Base-by-base conservation (phyloP, 495 filamentous ascomycete genomes). In the Annulohypoxylon nitens region DNA sequence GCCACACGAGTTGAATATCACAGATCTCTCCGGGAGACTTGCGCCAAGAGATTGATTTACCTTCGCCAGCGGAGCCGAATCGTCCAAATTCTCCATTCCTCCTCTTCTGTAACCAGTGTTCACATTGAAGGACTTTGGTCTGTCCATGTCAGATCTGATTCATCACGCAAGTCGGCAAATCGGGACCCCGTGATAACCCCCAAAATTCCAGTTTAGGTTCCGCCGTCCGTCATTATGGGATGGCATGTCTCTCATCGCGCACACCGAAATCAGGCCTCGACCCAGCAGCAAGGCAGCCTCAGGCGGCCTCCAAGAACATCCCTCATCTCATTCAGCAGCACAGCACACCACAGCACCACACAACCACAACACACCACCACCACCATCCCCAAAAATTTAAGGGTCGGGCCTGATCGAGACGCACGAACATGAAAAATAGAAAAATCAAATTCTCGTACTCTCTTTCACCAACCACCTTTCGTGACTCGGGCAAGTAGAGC, bases 221-320 rank as follows among this genome's bases (percentile, higher is more conserved):
- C 30, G 30, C 33, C n/a, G 30, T 39, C 36, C 14, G 25, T 25
- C 53, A 23, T 39, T 39, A 23, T 47, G 39, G 39, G 30, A 30
- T 30, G 30, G 12, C 11, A 39, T 43, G 33, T 30, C 14, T 20
- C 11, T 41, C 34, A 53, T 60, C 62, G 37, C 62, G 37, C 57
- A 73, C 70, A 66, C 57, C 54, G 50, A 61, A 61, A 43, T 59
- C 61, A 33, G 54, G 64, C 45, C 48, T 41, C 54, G 36, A 48
- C 34, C 37, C 30, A 30, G 30, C 23, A 63, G 41, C 39, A 43
- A 14, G 14, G 59, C 30, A 33, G 48, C 64, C 63, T 50, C 36
- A 36, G 12, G 41, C 41, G 3, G 41, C 41, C 43, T 20, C 43
- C 16, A 4, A 43, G 39, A 11, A 43, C 39, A 43, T 43, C 61